Percentiles rank a stretch among this genome's conserved stretches.
Evolutionary conservation across 2,329 filamentous ascomycete species (phyloP).

Genomic region (Colletotrichum costaricense): DNA sequence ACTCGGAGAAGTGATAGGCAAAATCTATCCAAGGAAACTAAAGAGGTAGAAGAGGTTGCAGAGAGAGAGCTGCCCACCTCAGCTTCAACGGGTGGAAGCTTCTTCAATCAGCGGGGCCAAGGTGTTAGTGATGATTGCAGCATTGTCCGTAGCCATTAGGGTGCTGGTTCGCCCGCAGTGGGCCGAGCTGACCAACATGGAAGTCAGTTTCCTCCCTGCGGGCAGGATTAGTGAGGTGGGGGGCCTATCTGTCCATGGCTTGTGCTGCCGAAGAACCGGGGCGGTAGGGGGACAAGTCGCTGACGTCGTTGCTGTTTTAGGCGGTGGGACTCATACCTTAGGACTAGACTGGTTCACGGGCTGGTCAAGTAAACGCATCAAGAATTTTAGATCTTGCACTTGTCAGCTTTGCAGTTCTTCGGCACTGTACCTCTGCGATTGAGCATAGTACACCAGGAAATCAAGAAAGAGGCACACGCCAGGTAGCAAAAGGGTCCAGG

Average conservation of each 20-base stretch:
- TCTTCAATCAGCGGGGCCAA: slow-evolving; percentile 9
- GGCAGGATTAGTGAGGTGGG: slow-evolving; percentile 5
- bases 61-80: background rate
- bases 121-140: slow-evolving; percentile 30
- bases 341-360: background rate
- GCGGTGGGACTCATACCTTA: background rate
- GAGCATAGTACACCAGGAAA: too few species aligned
- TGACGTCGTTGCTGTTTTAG: slow-evolving; percentile 20
- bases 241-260: slow-evolving; percentile 4
- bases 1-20: background rate
- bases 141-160: background rate
- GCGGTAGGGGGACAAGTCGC: background rate
- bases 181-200: slow-evolving; percentile 16
- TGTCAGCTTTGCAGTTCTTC: background rate
- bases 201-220: background rate
- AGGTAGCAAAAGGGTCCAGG: background rate
- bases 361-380: background rate
- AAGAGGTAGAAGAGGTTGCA: background rate
- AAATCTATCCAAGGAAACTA: background rate
- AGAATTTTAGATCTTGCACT: background rate
- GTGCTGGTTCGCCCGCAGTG: slow-evolving; percentile 28
- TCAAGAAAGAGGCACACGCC: too few species aligned
- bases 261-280: background rate
- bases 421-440: background rate
- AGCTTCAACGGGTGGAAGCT: background rate